Conservation (phyloP, 2,329 filamentous ascomycete species). For the Didymella sp. region DNA sequence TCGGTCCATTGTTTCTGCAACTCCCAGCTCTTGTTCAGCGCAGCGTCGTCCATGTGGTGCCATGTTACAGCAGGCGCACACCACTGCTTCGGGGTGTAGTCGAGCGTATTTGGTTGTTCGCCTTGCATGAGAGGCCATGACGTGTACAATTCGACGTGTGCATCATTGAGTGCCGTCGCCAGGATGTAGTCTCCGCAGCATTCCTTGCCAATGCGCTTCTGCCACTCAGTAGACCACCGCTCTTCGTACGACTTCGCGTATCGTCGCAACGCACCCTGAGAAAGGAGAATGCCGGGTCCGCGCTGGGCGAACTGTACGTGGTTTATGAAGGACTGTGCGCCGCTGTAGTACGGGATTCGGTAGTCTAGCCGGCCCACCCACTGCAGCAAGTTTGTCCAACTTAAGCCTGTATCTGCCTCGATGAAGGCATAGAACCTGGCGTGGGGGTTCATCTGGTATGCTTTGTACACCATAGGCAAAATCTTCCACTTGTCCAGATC, state of each 20-base stretch:
- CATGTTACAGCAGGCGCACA: slow-evolving; percentile 53
- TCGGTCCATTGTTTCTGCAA: slow-evolving; percentile 44
- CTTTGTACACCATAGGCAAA: slow-evolving; percentile 61
- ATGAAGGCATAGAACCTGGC: slow-evolving; percentile 46
- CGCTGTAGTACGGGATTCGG: slow-evolving; percentile 53
- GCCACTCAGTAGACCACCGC: slow-evolving; percentile 44
- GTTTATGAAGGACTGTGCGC: slow-evolving; percentile 48
- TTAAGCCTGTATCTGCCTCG: slow-evolving; percentile 45
- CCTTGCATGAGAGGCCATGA: slow-evolving; percentile 55
- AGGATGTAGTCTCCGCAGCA: slow-evolving; percentile 51
- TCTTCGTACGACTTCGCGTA: slow-evolving; percentile 43
- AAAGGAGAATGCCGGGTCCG: slow-evolving; percentile 54
- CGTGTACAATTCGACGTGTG: slow-evolving; percentile 46
- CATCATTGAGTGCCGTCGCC: slow-evolving; percentile 44
- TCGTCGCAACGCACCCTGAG: slow-evolving; percentile 49
- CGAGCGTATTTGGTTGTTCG: slow-evolving; percentile 50
- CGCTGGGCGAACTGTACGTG: slow-evolving; percentile 52
- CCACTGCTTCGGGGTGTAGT: slow-evolving; percentile 52
- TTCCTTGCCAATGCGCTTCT: slow-evolving; percentile 37
- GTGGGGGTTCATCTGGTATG: slow-evolving; percentile 47
- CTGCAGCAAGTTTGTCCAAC: slow-evolving; percentile 49
- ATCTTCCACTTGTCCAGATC: slow-evolving; percentile 67
- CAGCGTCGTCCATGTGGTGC: slow-evolving; percentile 38
- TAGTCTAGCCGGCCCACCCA: slow-evolving; percentile 51
- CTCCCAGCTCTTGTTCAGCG: slow-evolving; percentile 41